phyloP scores from a whole-genome alignment of 768 basidiomycete species.

The Pleurotus tuber-regium region DNA sequence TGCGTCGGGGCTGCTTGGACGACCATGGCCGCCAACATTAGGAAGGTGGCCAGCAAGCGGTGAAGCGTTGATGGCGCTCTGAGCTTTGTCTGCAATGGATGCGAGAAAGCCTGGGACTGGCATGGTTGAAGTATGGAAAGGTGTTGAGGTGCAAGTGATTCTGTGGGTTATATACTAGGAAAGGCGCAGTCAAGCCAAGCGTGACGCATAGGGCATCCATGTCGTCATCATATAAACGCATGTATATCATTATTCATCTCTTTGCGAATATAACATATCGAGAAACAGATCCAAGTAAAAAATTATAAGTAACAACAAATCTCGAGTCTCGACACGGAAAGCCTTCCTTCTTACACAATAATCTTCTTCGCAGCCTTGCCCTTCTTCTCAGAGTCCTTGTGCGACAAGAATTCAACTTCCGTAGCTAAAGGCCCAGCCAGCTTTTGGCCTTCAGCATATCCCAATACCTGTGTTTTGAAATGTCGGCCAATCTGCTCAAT shows the following conservation, averaged over 20 bases:
- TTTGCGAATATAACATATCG: too few species aligned
- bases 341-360: slow-evolving; percentile 47
- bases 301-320: not conserved
- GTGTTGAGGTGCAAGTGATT: not conserved
- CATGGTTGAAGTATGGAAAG: slow-evolving; percentile 34
- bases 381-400: slow-evolving; percentile 96
- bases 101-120: slow-evolving; percentile 61
- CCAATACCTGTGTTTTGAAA: slow-evolving; percentile 90
- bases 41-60: slow-evolving; percentile 58
- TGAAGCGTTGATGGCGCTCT: slow-evolving; percentile 62
- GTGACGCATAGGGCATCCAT: not conserved
- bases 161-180: not conserved
- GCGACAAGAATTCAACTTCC: slow-evolving; percentile 92
- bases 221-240: too few species aligned
- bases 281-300: not conserved
- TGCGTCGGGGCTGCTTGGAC: slow-evolving; percentile 34
- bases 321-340: too few species aligned
- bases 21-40: slow-evolving; percentile 22
- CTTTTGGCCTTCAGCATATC: slow-evolving; percentile 70
- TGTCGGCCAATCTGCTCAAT: slow-evolving; percentile 84
- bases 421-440: slow-evolving; percentile 86
- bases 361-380: slow-evolving; percentile 82
- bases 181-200: not conserved
- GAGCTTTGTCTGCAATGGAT: slow-evolving; percentile 74
- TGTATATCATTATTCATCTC: too few species aligned